Conservation (phyloP, 139 green algal genomes). For the Closterium sp. region DNA sequence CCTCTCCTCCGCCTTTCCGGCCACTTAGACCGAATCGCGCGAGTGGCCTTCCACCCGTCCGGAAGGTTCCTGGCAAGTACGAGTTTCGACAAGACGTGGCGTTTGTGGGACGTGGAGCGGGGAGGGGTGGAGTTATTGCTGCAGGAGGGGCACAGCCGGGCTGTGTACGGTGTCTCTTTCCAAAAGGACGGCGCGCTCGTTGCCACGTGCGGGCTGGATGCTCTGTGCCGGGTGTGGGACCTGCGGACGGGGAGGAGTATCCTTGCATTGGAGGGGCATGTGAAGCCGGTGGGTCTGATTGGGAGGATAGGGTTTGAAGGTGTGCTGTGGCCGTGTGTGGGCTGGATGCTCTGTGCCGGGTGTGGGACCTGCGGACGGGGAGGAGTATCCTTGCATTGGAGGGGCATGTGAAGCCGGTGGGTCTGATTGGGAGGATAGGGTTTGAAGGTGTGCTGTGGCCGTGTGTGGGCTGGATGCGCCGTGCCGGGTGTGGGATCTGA, state of each 20-base stretch:
- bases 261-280: constrained; percentile 80
- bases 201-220: constrained; percentile 50
- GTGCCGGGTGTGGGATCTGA: constrained; percentile 82
- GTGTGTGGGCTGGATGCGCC: constrained; percentile 52
- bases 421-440: neutral
- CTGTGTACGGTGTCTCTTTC: constrained; percentile 90
- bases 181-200: constrained; percentile 60
- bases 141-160: constrained; percentile 92
- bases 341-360: constrained; percentile 52
- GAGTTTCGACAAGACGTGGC: constrained; percentile 92
- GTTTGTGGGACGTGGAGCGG: constrained; percentile 90
- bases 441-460: neutral
- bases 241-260: constrained; percentile 81
- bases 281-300: constrained; percentile 66
- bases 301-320: too few relatives aligned
- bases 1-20: neutral
- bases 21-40: neutral
- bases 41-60: constrained; percentile 78
- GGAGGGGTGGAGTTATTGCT: constrained; percentile 80
- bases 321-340: constrained; percentile 14
- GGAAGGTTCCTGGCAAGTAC: constrained; percentile 71
- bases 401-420: constrained; percentile 82
- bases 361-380: constrained; percentile 92
- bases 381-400: constrained; percentile 75
- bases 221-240: constrained; percentile 83